Evolutionary conservation across 257 asterid genomes (phyloP), one percentile per base, ranked within the genome.

Genomic region (Echium plantagineum): DNA sequence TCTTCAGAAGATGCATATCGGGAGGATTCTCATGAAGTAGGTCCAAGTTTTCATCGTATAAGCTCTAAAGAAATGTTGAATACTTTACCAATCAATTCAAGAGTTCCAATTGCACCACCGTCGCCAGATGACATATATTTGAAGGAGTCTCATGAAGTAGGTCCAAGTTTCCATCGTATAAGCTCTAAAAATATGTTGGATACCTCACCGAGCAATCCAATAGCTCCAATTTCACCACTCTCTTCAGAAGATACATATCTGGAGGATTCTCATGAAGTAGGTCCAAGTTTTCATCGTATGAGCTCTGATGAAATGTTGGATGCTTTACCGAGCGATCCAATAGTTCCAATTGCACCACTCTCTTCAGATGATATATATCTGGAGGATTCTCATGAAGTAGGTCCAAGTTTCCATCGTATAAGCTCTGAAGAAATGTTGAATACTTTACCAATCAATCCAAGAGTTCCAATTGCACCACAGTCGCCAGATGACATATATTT

Each of bases 391-490:
- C 72, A 35, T 17, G 59, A 57, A 60, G 73, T 65, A 54, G 62
- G 46, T 24, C 56, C 4, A 53, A 71, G 72, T 58, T 74, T 74
- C 54, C 76, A 63, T 58, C 75, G 80, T 71, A 24, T 60, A 9
- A 71, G 75, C 81, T 81, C 86, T 16, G 55, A 58, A 9, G 87
- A 80, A 56, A 63, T 73, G 7, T 31, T 74, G 30, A 79, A 64
- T 58, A 77, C 74, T 71, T 70, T 75, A 59, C 74, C 72, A 3
- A 8, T 35, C 47, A 7, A 35, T 8, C 47, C 13, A 35, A 35
- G 12, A 35, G 2, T 6, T 35, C 10, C 46, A 6, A 35, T 35
- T 35, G 46, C 46, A 35, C 46, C 46, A 35, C 46, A 3, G 9
- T 35, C 46, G 10, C 12, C 46, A 35, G 46, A 35, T 35, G 12